Evolutionary conservation across 179 eudicot genomes (phyloP).

Genomic region (Camellia oleifera): DNA sequence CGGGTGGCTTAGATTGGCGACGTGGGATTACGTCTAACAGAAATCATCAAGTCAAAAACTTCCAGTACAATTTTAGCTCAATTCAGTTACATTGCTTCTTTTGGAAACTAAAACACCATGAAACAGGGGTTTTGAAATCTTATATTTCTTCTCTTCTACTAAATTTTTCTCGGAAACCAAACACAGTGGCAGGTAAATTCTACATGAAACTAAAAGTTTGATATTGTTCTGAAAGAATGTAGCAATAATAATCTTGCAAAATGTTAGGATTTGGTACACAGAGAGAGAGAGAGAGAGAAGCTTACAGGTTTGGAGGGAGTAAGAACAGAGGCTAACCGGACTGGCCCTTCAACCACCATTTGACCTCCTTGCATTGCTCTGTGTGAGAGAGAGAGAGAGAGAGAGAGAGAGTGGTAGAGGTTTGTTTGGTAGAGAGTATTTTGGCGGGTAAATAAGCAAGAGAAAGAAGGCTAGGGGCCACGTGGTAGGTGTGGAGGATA

Average conservation of each 20-base stretch:
- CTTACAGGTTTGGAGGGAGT: constrained; percentile 46
- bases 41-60: background rate
- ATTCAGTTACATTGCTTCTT: background rate
- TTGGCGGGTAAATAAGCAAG: constrained; percentile 8
- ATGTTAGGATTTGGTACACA: background rate
- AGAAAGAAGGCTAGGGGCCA: no score
- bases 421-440: background rate
- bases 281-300: background rate
- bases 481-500: no score
- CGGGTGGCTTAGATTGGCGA: no score
- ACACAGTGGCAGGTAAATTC: background rate
- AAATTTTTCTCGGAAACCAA: background rate
- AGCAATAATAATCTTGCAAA: background rate
- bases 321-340: constrained; percentile 53
- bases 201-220: background rate
- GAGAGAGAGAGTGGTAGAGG: background rate
- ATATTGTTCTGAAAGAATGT: background rate
- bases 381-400: constrained; percentile 8
- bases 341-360: constrained; percentile 44
- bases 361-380: constrained; percentile 47
- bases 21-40: no score
- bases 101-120: background rate
- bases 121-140: background rate
- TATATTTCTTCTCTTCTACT: background rate
- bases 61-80: background rate